Conservation (phyloP, 2,329 filamentous ascomycete species). For the Penicillium sp. region DNA sequence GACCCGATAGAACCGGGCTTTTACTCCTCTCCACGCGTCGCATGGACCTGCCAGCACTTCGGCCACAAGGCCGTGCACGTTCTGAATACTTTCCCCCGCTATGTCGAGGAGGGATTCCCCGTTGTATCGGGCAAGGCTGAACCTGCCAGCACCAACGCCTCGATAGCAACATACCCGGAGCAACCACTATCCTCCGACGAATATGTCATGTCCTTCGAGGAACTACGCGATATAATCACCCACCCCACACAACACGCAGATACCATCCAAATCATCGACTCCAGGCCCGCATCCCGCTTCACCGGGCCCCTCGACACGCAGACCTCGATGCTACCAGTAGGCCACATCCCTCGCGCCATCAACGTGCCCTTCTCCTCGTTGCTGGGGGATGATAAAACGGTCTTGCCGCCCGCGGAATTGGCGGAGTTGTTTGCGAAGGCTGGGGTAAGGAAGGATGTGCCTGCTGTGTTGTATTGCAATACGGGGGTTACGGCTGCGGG, state of each 20-base stretch:
- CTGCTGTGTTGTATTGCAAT: slow-evolving; percentile 31
- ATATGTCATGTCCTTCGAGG: not conserved
- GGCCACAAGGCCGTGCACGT: slow-evolving; percentile 31
- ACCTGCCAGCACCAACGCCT: not conserved
- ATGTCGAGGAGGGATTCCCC: slow-evolving; percentile 22
- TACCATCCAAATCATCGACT: not conserved
- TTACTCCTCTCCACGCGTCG: slow-evolving; percentile 32
- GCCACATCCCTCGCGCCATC: not conserved
- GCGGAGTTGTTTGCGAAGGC: not conserved
- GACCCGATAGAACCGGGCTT: slow-evolving; percentile 31
- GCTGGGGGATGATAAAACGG: not conserved
- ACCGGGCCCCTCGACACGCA: not conserved
- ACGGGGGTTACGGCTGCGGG: slow-evolving; percentile 33
- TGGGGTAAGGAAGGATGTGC: slow-evolving; percentile 14
- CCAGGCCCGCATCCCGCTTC: not conserved
- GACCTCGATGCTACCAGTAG: not conserved
- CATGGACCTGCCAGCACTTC: slow-evolving; percentile 31
- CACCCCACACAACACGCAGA: not conserved
- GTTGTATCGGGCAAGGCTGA: slow-evolving; percentile 7
- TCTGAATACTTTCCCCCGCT: slow-evolving; percentile 33
- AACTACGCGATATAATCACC: not conserved
- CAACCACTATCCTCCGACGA: not conserved
- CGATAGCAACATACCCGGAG: not conserved
- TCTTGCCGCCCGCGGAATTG: not conserved
- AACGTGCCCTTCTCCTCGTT: slow-evolving; percentile 1